Conservation (phyloP, 2,329 filamentous ascomycete genomes). For the Blastomyces silverae region DNA sequence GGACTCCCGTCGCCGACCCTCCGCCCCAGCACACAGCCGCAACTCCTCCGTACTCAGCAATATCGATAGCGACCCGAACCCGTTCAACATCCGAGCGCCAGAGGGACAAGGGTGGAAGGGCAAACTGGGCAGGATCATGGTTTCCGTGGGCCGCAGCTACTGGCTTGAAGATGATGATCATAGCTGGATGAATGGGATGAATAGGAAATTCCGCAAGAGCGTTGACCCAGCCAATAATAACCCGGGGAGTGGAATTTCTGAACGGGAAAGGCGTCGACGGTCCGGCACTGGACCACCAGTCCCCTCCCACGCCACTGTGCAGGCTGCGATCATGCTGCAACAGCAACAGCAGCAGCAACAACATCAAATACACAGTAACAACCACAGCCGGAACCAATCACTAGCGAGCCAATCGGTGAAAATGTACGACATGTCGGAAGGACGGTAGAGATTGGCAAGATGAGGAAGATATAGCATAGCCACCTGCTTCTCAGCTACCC, state of each 20-base stretch:
- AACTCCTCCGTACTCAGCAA: constrained; percentile 44
- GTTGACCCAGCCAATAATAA: constrained; percentile 31
- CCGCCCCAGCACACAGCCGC: constrained; percentile 38
- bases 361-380: neutral
- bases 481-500: neutral
- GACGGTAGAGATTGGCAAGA: constrained; percentile 23
- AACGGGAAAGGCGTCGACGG: constrained; percentile 55
- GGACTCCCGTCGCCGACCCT: constrained; percentile 13
- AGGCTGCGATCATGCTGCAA: constrained; percentile 27
- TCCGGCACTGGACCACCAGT: constrained; percentile 54
- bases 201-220: constrained; percentile 53
- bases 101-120: constrained; percentile 75
- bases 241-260: constrained; percentile 40
- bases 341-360: constrained; percentile 7
- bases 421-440: constrained; percentile 35
- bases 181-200: constrained; percentile 61
- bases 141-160: constrained; percentile 65
- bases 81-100: constrained; percentile 63
- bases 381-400: constrained; percentile 9
- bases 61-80: constrained; percentile 50
- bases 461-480: neutral
- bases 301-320: constrained; percentile 35
- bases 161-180: constrained; percentile 68
- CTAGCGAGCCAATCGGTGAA: constrained; percentile 25
- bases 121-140: constrained; percentile 69